Base-by-base conservation (phyloP, 2,329 filamentous ascomycete genomes). In the Myriosclerotinia duriaeana region DNA sequence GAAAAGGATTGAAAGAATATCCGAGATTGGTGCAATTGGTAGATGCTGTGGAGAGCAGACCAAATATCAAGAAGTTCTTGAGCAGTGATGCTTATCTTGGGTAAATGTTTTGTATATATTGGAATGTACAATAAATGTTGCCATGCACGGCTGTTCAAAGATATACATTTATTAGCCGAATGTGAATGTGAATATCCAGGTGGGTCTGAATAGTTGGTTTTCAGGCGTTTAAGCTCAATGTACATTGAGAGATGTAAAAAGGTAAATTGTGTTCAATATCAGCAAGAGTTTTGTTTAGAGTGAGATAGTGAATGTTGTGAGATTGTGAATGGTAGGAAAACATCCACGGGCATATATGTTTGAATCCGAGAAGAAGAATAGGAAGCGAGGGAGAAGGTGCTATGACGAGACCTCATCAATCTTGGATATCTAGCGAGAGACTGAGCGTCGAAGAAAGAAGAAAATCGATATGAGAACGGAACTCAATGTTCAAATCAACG, bases 21-120 rank as follows among this genome's bases (percentile, higher is more conserved):
- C 69, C 71, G n/a, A 68, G 74, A 53, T 66, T 76, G 65, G 65
- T 64, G 55, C 66, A 72, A 64, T 65, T 76, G 65, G 71, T 73
- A 26, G 73, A 76, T 71, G 74, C 70, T 8, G 69, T 73, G 36
- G 46, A 74, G 67, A 64, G 34, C 17, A 69, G 74, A 65, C 67
- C 66, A n/a, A 75, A 74, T 55, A 67, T 76, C 38, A 74, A 71
- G 69, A 68, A 67, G 38, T 75, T 76, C 38, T 71, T 74, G 65
- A 61, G 67, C 20, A 74, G 72, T 65, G 72, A 75, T 26, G 65
- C 69, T 17, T 75, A 75, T 60, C 66, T 73, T 40, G 73, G 72
- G 17, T 71, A 64, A 34, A 56, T 53, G 1, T 30, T 42, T 0
- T 26, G 56, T 20, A 20, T 44, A 15, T 44, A 15, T 22, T 26